A percentile compares a stretch with the other conserved stretches of the same genome.
Conservation (phyloP, 75 land plant genomes). For the Cryptomeria japonica region DNA sequence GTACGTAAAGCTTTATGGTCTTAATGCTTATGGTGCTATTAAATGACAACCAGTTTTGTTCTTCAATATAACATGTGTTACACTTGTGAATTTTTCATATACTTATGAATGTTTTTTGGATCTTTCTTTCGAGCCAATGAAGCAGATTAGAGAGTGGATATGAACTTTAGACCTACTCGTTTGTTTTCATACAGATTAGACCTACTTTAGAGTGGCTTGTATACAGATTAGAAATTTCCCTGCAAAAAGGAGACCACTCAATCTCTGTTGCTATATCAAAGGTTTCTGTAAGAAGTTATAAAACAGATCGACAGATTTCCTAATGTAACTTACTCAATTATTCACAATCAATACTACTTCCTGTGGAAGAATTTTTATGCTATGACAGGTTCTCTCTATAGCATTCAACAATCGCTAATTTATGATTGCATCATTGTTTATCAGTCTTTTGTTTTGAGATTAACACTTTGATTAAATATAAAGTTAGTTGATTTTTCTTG, state of each 20-base stretch:
- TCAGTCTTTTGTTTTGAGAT: neutral
- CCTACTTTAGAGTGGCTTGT: no score
- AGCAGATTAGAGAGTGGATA: neutral
- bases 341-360: neutral
- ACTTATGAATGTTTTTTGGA: neutral
- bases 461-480: neutral
- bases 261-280: no score
- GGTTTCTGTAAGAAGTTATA: no score
- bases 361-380: neutral
- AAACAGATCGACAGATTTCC: neutral
- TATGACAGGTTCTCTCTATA: neutral
- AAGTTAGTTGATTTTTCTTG: neutral
- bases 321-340: neutral
- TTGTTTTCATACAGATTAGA: no score
- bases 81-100: neutral
- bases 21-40: neutral
- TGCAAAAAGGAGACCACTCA: no score
- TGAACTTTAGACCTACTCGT: neutral
- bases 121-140: neutral
- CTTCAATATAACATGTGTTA: neutral
- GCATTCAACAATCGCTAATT: neutral
- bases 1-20: neutral
- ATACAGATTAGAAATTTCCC: no score
- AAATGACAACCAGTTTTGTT: neutral
- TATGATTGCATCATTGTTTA: neutral